Base-by-base conservation (phyloP, 768 basidiomycete genomes). In the Hemileccinum rubropunctum region DNA sequence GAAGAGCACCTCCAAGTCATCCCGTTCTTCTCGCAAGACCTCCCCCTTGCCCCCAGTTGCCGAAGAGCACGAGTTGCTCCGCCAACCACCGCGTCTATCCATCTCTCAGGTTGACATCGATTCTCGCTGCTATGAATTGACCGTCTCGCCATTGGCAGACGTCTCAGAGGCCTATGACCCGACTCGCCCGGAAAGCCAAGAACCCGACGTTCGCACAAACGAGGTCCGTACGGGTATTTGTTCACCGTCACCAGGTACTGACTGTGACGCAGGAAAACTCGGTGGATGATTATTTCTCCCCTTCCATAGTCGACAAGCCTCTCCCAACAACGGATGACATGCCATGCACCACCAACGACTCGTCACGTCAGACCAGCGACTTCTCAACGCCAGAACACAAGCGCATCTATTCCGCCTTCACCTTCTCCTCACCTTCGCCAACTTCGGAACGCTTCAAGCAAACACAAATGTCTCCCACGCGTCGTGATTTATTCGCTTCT, bases 61-160 rank as follows among this genome's bases (percentile, higher is more conserved):
- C 32, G 81, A 82, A 58, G 80, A 81, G 58, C 68, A 48, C 13
- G 75, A 66, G 32, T 61, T 62, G 27, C 70, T 66, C 60, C 69
- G 55, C 48, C 57, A 60, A 32, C 54, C 52, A 23, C 52, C 57
- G 0, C 56, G 51, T 46, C 63, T 64, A 20, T 66, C 62, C 15
- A 52, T 76, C 33, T 62, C 73, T 14, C 84, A 88, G 61, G 75
- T 73, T 3, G 68, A 73, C 36, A 81, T 85, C 45, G 82, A 88
- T 58, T 80, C 88, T n/a, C 79, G 78, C 43, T 89, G 88, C 69
- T 88, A 89, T 61, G 88, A 88, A 59, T 63, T 90, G 56, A 91
- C 88, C 5, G 88, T 91, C 56, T 72, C 78, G 59, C 88, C 88
- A 38, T 67, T 91, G 57, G 88, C 88, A 33, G 88, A 91, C 65